Conservation (phyloP, 768 basidiomycete species). For the Tephrocybe sp. region DNA sequence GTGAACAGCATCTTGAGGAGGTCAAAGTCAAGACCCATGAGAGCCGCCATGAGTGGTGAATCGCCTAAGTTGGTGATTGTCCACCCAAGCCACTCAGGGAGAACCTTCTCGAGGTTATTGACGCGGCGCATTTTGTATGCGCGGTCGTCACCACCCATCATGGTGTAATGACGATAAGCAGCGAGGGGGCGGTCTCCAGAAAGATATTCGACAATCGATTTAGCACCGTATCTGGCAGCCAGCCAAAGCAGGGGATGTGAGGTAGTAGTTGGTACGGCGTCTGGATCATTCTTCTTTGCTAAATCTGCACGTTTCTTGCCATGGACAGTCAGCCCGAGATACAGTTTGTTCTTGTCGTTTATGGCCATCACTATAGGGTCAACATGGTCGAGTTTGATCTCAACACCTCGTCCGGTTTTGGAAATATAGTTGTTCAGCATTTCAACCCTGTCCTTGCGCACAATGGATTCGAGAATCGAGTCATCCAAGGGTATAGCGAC, state of each 20-base stretch:
- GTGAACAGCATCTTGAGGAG: constrained; percentile 44
- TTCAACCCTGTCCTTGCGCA: constrained; percentile 41
- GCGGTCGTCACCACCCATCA: constrained; percentile 38
- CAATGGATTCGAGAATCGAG: constrained; percentile 25
- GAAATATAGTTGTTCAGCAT: constrained; percentile 61
- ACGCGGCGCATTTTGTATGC: constrained; percentile 43
- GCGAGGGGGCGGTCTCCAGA: constrained; percentile 42
- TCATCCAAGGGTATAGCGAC: constrained; percentile 25
- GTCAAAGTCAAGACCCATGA: constrained; percentile 35
- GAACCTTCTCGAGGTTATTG: constrained; percentile 35
- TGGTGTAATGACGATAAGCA: constrained; percentile 52
- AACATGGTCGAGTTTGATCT: constrained; percentile 25
- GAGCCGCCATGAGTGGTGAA: constrained; percentile 48
- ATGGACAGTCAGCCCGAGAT: constrained; percentile 61
- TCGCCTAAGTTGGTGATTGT: constrained; percentile 45
- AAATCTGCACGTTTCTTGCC: constrained; percentile 64
- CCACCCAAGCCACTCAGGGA: constrained; percentile 58
- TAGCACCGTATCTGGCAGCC: constrained; percentile 34
- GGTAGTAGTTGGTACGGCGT: constrained; percentile 24
- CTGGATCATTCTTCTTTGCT: constrained; percentile 49
- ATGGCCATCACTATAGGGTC: constrained; percentile 24
- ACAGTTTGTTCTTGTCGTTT: constrained; percentile 43
- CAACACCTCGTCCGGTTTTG: constrained; percentile 44
- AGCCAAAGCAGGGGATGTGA: constrained; percentile 41
- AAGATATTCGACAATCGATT: constrained; percentile 47